Evolutionary conservation across 2,329 filamentous ascomycete species (phyloP), one percentile per base, ranked within the genome.

Genomic region (Aureobasidium sp.): DNA sequence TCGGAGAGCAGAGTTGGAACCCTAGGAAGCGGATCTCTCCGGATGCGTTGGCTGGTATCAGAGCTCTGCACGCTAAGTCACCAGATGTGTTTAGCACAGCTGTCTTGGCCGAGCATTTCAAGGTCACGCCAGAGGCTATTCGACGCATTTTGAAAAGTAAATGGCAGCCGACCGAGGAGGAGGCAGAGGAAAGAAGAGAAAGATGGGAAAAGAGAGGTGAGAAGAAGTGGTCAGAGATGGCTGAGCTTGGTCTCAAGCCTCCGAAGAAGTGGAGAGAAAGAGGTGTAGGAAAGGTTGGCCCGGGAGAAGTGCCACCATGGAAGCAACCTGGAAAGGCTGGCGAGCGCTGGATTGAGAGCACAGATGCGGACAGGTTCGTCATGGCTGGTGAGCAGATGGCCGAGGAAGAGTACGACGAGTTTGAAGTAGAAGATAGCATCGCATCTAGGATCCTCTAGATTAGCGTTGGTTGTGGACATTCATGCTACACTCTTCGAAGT

Each of bases 21-120:
- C 93, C 94, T 34, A 82, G 84, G 53, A 97, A 96, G 75, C 87
- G 87, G 63, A 82, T 99, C 10, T 97, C 94, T 0, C 94, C 94
- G 0, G 93, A 97, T 74, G 91, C 92, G 0, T 79, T 97, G 36
- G 87, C 89, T n/a, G 92, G 91, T 46, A 96, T 99, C 68, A 86
- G 91, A 46, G 87, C 89, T 23, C 79, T 99, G 37, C 85, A 97
- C 73, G 78, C 82, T 29, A 86, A 91, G 68, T 87, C 91, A 65
- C 91, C 93, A 0, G 82, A 88, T 2, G 80, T 82, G 62, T 97
- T 91, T 77, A 89, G 87, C 4, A 95, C 89, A 0, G 75, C 81
- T 17, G 81, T 85, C 37, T 84, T 97, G 15, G 85, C 93, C 0
- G 71, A 85, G 1, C 85, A 91, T 68, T 99, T 97, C 75, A 81